Evolutionary conservation across 495 filamentous ascomycete species (phyloP).

Genomic region (Annulohypoxylon moriforme): DNA sequence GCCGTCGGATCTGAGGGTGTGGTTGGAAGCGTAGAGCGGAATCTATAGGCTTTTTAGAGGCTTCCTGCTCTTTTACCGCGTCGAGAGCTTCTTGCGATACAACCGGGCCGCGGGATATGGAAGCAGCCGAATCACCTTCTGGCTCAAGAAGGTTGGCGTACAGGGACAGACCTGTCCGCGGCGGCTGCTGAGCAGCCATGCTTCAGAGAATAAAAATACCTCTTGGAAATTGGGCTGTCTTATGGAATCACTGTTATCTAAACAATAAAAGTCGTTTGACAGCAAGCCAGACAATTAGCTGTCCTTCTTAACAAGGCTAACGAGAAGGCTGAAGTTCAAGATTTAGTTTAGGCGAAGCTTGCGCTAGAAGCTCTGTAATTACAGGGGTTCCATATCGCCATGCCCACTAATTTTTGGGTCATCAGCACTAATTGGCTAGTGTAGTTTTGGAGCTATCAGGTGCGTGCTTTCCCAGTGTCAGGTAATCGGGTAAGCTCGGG

Average conservation of each 20-base stretch:
- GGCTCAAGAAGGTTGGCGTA: constrained; percentile 68
- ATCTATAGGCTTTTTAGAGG: constrained; percentile 78
- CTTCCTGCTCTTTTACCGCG: constrained; percentile 62
- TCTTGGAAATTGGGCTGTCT: background rate
- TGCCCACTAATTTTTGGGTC: constrained; percentile 29
- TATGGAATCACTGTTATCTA: background rate
- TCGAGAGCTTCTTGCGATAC: constrained; percentile 69
- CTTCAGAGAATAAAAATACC: background rate
- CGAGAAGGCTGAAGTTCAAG: constrained; percentile 12
- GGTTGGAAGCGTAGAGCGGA: constrained; percentile 90
- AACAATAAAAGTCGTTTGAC: background rate
- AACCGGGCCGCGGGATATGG: constrained; percentile 82
- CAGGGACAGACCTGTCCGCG: constrained; percentile 61
- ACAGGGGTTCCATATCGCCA: constrained; percentile 34
- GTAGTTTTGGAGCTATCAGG: constrained; percentile 1
- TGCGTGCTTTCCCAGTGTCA: background rate
- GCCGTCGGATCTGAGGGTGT: constrained; percentile 60
- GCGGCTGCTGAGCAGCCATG: constrained; percentile 49
- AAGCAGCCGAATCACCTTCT: constrained; percentile 50
- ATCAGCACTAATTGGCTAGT: constrained; percentile 21
- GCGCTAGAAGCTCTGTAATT: constrained; percentile 27
- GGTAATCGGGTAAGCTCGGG: background rate
- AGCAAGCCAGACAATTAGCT: background rate
- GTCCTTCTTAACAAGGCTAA: constrained; percentile 3
- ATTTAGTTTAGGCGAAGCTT: constrained; percentile 6